Base-by-base conservation (phyloP, 1,284 basidiomycete species). In the Leccinum solheimii region DNA sequence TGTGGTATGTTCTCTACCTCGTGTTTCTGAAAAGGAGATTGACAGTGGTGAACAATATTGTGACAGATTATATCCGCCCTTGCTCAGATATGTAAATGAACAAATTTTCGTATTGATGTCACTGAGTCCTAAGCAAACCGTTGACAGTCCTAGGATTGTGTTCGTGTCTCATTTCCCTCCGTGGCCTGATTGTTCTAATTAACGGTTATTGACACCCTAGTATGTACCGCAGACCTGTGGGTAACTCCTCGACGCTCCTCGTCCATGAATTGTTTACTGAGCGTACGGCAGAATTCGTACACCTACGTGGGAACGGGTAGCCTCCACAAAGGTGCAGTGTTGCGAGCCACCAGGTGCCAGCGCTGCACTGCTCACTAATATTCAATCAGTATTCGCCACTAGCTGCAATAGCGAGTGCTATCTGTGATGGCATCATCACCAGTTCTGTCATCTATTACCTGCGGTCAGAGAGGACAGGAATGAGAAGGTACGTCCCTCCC, bases 371-470 rank as follows among this genome's bases (percentile, higher is more conserved):
- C 23, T 23, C 38, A 59, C n/a, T 13, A 45, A 16, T 2, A 3
- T 16, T 5, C 11, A 5, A 5, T 16, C 19, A 70, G 69, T 57
- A 26, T 49, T 5, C 43, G 32, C 55, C 59, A 7, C 11, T 66
- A 38, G 36, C 57, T 4, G 58, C 61, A 21, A 5, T 68, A 13
- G 53, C 62, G 2, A 62, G 66, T 21, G 63, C 70, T 21, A 2
- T 61, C 6, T 72, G 72, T 19, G 69, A 72, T 57, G 50, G 43
- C 16, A 10, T 59, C 48, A 68, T 71, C 54, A 71, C 69, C 0
- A 5, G 8, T 21, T 68, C 69, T 10, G 55, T 71, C 11, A 51
- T 59, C 3, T 72, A 66, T 54, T 73, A 72, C 38, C 53, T 71
- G 21, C 63, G 59, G 26, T 56, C 66, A 9, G 36, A 27, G 23